These are phyloP conservation scores for Apiotrichum domesticum DNA, from an alignment of 1,284 basidiomycete genomes.

Conservation along the genomic window DNA sequence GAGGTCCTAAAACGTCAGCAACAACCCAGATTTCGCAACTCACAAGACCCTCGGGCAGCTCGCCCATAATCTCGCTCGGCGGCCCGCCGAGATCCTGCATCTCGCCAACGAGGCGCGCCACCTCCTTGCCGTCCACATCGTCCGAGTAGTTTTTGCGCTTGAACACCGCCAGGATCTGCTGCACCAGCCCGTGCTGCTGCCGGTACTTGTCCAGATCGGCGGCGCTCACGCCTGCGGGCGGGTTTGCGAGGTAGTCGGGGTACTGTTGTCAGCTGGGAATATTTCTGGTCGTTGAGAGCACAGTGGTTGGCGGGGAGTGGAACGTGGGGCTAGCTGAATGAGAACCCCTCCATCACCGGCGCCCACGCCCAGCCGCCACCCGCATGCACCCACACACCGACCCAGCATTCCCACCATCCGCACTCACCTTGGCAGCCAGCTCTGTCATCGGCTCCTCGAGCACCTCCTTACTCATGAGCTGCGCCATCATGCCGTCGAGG, in stretches of 20 bases:
- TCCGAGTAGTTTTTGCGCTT: slow-evolving; percentile 63
- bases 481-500: slow-evolving; percentile 85
- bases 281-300: too few species aligned
- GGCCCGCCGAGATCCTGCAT: slow-evolving; percentile 65
- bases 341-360: too few species aligned
- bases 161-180: slow-evolving; percentile 66
- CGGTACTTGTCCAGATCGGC: slow-evolving; percentile 66
- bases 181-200: slow-evolving; percentile 61
- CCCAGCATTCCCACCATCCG: slow-evolving; percentile 3
- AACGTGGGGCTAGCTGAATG: too few species aligned
- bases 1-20: slow-evolving; percentile 29
- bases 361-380: too few species aligned
- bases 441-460: slow-evolving; percentile 90
- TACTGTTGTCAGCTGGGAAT: slow-evolving; percentile 54
- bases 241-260: slow-evolving; percentile 63
- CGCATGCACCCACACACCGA: too few species aligned
- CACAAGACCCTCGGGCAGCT: slow-evolving; percentile 71
- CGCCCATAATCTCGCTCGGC: slow-evolving; percentile 84
- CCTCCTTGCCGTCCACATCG: slow-evolving; percentile 50
- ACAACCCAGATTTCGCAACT: slow-evolving; percentile 12
- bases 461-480: slow-evolving; percentile 89
- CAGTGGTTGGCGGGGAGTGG: too few species aligned
- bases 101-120: slow-evolving; percentile 30
- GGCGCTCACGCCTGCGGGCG: slow-evolving; percentile 53
- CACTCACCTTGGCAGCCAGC: slow-evolving; percentile 67